phyloP scores from a whole-genome alignment of 495 filamentous ascomycete genomes.

The Penicillium ochrochloron region DNA sequence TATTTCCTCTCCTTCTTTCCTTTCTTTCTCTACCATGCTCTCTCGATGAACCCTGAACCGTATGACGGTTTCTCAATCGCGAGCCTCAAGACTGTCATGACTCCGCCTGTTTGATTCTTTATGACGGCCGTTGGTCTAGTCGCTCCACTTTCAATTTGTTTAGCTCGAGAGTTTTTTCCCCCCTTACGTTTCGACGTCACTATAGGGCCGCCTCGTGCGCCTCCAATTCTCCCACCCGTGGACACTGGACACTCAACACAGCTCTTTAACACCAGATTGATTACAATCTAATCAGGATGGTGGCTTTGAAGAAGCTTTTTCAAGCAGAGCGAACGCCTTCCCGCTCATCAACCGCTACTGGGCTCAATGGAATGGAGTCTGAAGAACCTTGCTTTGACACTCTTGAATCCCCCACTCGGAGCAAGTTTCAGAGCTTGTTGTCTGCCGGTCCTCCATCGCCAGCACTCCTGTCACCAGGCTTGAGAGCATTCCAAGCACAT shows the following conservation, averaged over 20 bases:
- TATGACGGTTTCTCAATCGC: conserved; percentile 22
- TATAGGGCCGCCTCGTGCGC: conserved; percentile 11
- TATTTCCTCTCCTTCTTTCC: conserved; percentile 13
- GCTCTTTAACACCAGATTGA: conserved; percentile 13
- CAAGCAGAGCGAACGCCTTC: conserved; percentile 34
- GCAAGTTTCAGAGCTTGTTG: conserved; percentile 14
- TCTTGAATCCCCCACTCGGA: conserved; percentile 16
- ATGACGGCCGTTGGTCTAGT: conserved; percentile 28
- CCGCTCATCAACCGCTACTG: conserved; percentile 19
- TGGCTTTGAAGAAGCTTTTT: conserved; percentile 45
- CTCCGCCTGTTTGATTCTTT: conserved; percentile 18
- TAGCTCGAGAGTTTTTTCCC: conserved; percentile 19
- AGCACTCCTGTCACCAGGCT: conserved; percentile 24
- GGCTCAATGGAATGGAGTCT: conserved; percentile 5
- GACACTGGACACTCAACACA: not conserved
- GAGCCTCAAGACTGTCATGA: conserved; percentile 30
- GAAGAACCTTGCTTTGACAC: conserved; percentile 18
- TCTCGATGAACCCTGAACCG: conserved; percentile 18
- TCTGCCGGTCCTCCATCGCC: conserved; percentile 20
- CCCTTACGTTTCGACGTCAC: conserved; percentile 11
- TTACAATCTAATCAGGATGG: conserved; percentile 33
- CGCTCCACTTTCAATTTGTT: conserved; percentile 19
- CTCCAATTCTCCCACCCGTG: not conserved
- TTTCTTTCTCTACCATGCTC: conserved; percentile 13
- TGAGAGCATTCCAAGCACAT: conserved; percentile 23